phyloP scores from a whole-genome alignment of 768 basidiomycete species.

The Neoboletus brunneissimus region DNA sequence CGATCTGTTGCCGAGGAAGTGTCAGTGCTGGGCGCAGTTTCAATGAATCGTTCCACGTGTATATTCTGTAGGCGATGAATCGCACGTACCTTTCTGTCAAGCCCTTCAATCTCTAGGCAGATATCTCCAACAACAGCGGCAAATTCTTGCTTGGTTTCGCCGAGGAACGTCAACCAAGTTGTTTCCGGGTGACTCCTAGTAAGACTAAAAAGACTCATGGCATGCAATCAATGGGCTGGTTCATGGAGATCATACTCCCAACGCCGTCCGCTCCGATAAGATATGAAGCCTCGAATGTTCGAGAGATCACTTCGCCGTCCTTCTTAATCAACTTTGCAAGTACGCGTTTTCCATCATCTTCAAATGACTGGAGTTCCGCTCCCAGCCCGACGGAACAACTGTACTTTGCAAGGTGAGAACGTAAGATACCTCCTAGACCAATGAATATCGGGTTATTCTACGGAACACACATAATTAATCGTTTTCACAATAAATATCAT shows the following conservation, averaged over 20 bases:
- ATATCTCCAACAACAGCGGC: slow-evolving; percentile 38
- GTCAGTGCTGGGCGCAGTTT: slow-evolving; percentile 20
- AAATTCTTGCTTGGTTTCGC: slow-evolving; percentile 35
- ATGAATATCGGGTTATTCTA: no score
- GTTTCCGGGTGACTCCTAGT: slow-evolving; percentile 37
- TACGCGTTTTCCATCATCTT: no score
- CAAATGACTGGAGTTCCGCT: no score
- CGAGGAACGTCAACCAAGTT: slow-evolving; percentile 41
- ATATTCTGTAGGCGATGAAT: not conserved
- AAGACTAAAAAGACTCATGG: not conserved
- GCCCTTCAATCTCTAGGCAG: slow-evolving; percentile 26
- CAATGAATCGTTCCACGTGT: not conserved
- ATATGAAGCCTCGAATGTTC: slow-evolving; percentile 30
- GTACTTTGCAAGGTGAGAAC: no score
- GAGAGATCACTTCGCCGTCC: not conserved
- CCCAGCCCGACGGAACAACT: no score
- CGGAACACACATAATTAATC: no score
- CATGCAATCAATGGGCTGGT: not conserved
- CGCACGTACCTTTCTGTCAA: slow-evolving; percentile 26
- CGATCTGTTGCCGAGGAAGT: slow-evolving; percentile 14
- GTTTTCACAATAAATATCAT: no score
- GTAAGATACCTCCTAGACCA: no score
- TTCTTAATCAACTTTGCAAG: no score
- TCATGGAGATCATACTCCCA: slow-evolving; percentile 10
- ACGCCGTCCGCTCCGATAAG: slow-evolving; percentile 45